phyloP scores from a whole-genome alignment of 2,329 filamentous ascomycete species.

The Mycosphaerella sp. region DNA sequence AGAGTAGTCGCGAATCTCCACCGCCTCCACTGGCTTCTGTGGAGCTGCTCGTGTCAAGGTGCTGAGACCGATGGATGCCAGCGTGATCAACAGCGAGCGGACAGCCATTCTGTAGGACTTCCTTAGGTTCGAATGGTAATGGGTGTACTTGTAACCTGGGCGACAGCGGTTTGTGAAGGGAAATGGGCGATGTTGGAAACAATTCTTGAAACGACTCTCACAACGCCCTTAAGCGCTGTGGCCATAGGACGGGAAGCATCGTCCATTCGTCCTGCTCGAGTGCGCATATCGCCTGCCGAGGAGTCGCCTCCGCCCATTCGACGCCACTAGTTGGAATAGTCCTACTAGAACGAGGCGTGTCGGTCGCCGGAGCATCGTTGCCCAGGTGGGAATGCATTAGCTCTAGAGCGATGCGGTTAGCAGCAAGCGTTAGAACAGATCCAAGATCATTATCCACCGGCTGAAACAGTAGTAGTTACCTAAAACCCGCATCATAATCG shows the following conservation, averaged over 20 bases:
- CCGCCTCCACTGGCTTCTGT: not conserved
- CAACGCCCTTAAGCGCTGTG: no score
- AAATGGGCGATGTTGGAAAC: no score
- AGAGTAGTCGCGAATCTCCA: conserved; percentile 7
- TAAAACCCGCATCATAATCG: no score
- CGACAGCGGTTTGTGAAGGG: not conserved
- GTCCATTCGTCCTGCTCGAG: not conserved
- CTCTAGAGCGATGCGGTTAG: not conserved
- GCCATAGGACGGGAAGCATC: no score
- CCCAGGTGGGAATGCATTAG: not conserved
- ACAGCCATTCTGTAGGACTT: conserved; percentile 4
- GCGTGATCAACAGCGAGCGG: conserved; percentile 2
- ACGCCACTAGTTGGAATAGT: no score
- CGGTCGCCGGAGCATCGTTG: not conserved
- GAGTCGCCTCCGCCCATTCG: not conserved
- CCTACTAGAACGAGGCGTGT: not conserved
- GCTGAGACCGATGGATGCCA: conserved; percentile 6
- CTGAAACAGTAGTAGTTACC: no score
- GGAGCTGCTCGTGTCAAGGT: conserved; percentile 8
- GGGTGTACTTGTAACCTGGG: no score
- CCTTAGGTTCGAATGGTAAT: not conserved
- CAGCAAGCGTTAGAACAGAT: conserved; percentile 1
- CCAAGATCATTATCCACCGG: no score
- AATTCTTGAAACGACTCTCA: no score
- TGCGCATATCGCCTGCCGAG: not conserved